Base-by-base conservation (phyloP, 805 yeast species). In the Candida corydali region DNA sequence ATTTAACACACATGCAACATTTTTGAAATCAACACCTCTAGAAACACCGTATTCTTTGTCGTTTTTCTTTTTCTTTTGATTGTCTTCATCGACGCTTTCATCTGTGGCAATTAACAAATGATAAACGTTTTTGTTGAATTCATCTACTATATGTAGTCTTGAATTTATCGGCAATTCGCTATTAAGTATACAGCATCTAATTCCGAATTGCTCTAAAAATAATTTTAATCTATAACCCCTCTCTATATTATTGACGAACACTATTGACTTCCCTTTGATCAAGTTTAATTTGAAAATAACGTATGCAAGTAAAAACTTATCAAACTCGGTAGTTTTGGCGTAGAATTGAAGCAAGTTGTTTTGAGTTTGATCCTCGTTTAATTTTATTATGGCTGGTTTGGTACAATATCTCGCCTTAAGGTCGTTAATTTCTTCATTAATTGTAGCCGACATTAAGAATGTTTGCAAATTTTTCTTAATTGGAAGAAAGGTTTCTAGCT, bases 1-100 rank as follows among this genome's bases (percentile, higher is more conserved):
- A 62, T 93, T 93, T 46, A 93, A 68, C 6, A 93, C 98, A 65
- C 98, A 93, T 7, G 97, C 93, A 41, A 93, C 98, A 51, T 93
- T 91, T 51, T 76, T 81, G 70, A 93, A 93, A 63, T 93, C 98
- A 26, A 93, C 94, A 54, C 98, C 98, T 60, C 98, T 78, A 17
- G 96, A 84, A 28, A 89, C 97, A 45, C 97, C 95, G 55, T 83
- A 93, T 50, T 93, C 98, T 43, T 69, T 72, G 51, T 82, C 88
- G 40, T 73, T 69, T 39, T 64, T 67, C 57, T 57, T 42, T 43
- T 52, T 34, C 51, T 54, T 46, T 58, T 57, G 40, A 17, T 42
- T 37, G 5, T 45, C 40, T 27, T 41, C 39, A 3, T 42, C 49
- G 9, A 52, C 63, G 16, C 86, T 75, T 52, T 91, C 97, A 59